Evolutionary conservation across 2,329 filamentous ascomycete species (phyloP).

Genomic region (Diaporthe velutina): DNA sequence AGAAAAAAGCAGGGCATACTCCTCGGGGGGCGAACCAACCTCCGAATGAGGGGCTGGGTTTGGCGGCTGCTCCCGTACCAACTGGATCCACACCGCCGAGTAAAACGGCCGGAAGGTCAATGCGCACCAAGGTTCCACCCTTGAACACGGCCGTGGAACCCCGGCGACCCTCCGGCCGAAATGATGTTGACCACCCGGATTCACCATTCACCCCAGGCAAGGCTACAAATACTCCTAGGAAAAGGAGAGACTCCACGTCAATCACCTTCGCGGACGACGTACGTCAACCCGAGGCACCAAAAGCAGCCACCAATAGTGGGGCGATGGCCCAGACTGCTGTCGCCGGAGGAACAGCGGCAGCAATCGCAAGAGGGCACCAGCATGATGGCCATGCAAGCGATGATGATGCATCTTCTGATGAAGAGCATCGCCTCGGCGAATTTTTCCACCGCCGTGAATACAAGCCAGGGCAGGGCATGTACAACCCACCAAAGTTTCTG

Average conservation of each 20-base stretch:
- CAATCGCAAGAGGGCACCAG: conserved; percentile 30
- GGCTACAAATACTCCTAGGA: conserved; percentile 42
- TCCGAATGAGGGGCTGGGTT: conserved; percentile 6
- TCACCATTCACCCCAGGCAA: conserved; percentile 42
- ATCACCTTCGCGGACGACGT: conserved; percentile 24
- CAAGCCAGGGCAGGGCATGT: conserved; percentile 66
- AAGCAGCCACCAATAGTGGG: conserved; percentile 12
- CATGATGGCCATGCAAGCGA: conserved; percentile 49
- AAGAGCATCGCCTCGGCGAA: conserved; percentile 52
- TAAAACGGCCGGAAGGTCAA: conserved; percentile 35
- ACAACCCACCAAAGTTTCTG: conserved; percentile 70
- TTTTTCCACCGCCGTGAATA: conserved; percentile 58
- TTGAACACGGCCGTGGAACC: conserved; percentile 31
- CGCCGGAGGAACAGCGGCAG: conserved; percentile 31
- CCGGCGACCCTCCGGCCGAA: conserved; percentile 28
- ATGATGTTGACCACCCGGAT: conserved; percentile 38
- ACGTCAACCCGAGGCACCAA: conserved; percentile 33
- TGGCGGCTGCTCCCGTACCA: conserved; percentile 35
- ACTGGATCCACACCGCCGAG: conserved; percentile 32
- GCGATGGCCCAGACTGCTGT: conserved; percentile 34
- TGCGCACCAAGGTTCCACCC: conserved; percentile 37
- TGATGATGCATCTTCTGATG: conserved; percentile 44
- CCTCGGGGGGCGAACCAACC: conserved; percentile 18
- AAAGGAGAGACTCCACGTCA: conserved; percentile 38
- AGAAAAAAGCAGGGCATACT: conserved; percentile 48